A percentile compares a stretch with the other conserved stretches of the same genome.
These are phyloP conservation scores for Sinapis alba DNA, from an alignment of 441 rosid species.

Conservation along the genomic window DNA sequence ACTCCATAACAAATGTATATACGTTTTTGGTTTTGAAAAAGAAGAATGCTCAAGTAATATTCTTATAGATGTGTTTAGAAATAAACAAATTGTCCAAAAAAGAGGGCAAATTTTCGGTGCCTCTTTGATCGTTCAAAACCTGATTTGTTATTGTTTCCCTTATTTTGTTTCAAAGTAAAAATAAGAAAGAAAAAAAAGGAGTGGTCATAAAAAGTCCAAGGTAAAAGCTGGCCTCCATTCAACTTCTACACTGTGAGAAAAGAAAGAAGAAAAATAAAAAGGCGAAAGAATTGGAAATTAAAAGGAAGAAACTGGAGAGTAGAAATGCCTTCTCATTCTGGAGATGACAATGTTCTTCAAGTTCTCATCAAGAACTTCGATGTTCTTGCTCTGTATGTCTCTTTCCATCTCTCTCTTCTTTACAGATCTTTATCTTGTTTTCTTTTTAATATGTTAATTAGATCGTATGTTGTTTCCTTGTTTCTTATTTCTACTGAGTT, in stretches of 20 bases:
- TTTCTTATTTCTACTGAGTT: neutral
- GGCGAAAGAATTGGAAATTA: neutral
- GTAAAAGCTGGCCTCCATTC: slow-evolving; percentile 38
- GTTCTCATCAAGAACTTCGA: slow-evolving; percentile 84
- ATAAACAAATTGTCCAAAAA: too few species aligned
- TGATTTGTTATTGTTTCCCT: neutral
- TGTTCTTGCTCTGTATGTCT: slow-evolving; percentile 79
- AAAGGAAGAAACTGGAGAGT: slow-evolving; percentile 23
- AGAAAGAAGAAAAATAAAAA: neutral
- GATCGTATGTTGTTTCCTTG: neutral
- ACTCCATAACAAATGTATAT: too few species aligned
- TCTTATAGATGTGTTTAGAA: too few species aligned
- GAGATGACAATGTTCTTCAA: slow-evolving; percentile 64
- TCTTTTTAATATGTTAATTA: too few species aligned
- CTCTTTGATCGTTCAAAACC: neutral
- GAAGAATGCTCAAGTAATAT: too few species aligned
- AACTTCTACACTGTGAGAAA: neutral
- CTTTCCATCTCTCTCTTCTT: neutral
- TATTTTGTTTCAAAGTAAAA: neutral
- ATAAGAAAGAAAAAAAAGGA: slow-evolving; percentile 10
- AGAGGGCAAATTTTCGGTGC: neutral
- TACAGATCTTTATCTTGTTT: slow-evolving; percentile 17
- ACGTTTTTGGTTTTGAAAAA: too few species aligned
- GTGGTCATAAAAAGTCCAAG: slow-evolving; percentile 42
- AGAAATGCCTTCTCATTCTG: slow-evolving; percentile 39